Conservation (phyloP, 2,329 filamentous ascomycete genomes). For the Epichloe hybrida region DNA sequence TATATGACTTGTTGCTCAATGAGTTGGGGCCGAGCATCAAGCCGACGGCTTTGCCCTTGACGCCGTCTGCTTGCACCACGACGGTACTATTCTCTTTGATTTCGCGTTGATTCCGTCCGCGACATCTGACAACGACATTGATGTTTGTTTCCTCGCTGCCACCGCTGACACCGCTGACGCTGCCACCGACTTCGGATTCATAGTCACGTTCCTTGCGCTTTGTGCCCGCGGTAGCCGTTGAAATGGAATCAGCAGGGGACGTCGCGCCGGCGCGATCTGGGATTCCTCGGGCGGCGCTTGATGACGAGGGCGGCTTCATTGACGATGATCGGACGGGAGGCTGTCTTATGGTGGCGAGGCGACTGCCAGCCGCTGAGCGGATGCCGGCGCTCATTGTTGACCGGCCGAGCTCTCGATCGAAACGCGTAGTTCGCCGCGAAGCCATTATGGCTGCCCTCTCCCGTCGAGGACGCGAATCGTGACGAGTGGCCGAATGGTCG, state of each 20-base stretch:
- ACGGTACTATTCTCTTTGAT: slow-evolving; percentile 90
- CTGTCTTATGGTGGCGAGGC: slow-evolving; percentile 1
- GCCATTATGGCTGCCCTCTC: slow-evolving; percentile 3
- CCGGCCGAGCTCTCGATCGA: slow-evolving; percentile 6
- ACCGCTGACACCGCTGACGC: slow-evolving; percentile 1
- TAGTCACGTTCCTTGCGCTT: slow-evolving; percentile 86
- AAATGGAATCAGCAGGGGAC: slow-evolving; percentile 54
- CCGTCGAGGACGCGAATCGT: not conserved
- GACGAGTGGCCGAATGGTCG: not conserved
- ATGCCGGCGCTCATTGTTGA: slow-evolving; percentile 3
- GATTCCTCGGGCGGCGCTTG: slow-evolving; percentile 1
- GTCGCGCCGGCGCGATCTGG: slow-evolving; percentile 4
- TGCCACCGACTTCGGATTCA: slow-evolving; percentile 39
- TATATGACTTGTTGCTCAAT: slow-evolving; percentile 89
- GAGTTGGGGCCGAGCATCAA: slow-evolving; percentile 87
- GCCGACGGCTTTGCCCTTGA: slow-evolving; percentile 71
- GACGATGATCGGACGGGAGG: slow-evolving; percentile 1
- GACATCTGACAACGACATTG: slow-evolving; percentile 89
- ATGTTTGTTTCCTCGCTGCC: slow-evolving; percentile 80
- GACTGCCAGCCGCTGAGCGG: slow-evolving; percentile 2
- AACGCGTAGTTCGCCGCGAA: slow-evolving; percentile 7
- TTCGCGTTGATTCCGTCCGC: slow-evolving; percentile 85
- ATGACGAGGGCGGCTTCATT: slow-evolving; percentile 1
- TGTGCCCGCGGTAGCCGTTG: slow-evolving; percentile 37
- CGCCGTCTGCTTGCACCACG: slow-evolving; percentile 76